A percentile compares a stretch with the other conserved stretches of the same genome.
Evolutionary conservation across 1,284 basidiomycete genomes (phyloP).

Genomic region (Ganoderma multipileum): DNA sequence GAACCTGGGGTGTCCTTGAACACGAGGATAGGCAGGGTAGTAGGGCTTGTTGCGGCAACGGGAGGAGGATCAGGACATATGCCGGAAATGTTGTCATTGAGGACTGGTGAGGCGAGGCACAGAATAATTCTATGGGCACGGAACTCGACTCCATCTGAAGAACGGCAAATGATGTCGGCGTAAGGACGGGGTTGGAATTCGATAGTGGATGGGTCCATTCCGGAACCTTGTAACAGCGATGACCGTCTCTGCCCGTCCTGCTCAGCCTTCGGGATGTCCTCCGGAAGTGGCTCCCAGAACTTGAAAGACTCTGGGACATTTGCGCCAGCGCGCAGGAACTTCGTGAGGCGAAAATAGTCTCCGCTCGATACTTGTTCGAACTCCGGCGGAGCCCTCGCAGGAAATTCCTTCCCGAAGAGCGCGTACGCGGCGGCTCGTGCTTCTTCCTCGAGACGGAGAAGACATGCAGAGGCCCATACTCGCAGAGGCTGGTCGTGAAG

Average conservation of each 20-base stretch:
- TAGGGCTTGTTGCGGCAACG: not conserved
- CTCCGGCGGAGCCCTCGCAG: slow-evolving; percentile 12
- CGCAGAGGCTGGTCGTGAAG: slow-evolving; percentile 9
- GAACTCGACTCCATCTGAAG: slow-evolving; percentile 13
- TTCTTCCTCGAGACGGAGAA: slow-evolving; percentile 14
- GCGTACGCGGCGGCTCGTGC: slow-evolving; percentile 8
- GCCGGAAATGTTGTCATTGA: slow-evolving; percentile 5
- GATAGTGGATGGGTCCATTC: not conserved
- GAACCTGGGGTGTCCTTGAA: slow-evolving; percentile 4
- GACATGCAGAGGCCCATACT: slow-evolving; percentile 16
- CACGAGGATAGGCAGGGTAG: slow-evolving; percentile 6
- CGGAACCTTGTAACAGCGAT: not conserved
- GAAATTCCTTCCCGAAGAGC: slow-evolving; percentile 11
- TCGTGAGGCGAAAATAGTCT: slow-evolving; percentile 22
- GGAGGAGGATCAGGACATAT: not conserved
- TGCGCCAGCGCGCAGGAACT: slow-evolving; percentile 15
- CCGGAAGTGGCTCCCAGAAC: slow-evolving; percentile 9
- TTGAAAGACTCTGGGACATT: slow-evolving; percentile 14
- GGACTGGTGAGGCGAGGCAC: slow-evolving; percentile 10
- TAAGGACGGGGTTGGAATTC: slow-evolving; percentile 14
- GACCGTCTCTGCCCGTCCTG: not conserved
- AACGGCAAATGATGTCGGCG: slow-evolving; percentile 18
- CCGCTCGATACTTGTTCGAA: slow-evolving; percentile 22
- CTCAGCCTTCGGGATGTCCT: not conserved
- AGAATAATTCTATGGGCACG: slow-evolving; percentile 15